Evolutionary conservation across 306 rosid genomes (phyloP).

Genomic region (Hippophae gyantsensis): DNA sequence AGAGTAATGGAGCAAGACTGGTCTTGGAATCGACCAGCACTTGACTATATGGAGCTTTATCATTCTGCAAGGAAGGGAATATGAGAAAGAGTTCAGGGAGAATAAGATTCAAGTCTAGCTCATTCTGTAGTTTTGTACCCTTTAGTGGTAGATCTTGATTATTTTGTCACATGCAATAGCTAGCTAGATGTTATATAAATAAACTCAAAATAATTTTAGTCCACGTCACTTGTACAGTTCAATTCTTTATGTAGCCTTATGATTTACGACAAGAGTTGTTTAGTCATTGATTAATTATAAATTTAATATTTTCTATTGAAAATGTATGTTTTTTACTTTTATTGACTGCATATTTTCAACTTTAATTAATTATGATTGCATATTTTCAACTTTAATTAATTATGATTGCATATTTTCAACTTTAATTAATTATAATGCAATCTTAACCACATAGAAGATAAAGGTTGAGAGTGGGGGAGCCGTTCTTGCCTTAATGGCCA

Average conservation of each 20-base stretch:
- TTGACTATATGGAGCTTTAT: conserved; percentile 88
- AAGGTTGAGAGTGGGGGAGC: background rate
- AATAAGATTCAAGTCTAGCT: conserved; percentile 3
- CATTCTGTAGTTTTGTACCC: conserved; percentile 31
- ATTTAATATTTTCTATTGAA: too few species aligned
- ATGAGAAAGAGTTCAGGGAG: conserved; percentile 13
- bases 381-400: too few species aligned
- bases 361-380: too few species aligned
- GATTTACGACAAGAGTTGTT: too few species aligned
- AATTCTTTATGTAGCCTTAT: too few species aligned
- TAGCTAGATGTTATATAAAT: background rate
- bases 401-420: too few species aligned
- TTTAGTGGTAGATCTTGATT: conserved; percentile 15
- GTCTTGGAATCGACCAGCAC: conserved; percentile 99
- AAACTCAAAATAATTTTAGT: too few species aligned
- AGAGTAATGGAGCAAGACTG: conserved; percentile 95
- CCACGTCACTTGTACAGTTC: too few species aligned
- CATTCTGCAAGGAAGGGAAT: conserved; percentile 67
- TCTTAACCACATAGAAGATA: background rate
- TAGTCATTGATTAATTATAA: too few species aligned
- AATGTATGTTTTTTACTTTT: too few species aligned
- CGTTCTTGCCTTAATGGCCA: conserved; percentile 8
- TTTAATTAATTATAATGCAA: background rate
- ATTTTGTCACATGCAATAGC: conserved; percentile 4
- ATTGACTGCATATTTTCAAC: too few species aligned